Conservation (phyloP, 257 asterid species). For the Lycium ferocissimum region DNA sequence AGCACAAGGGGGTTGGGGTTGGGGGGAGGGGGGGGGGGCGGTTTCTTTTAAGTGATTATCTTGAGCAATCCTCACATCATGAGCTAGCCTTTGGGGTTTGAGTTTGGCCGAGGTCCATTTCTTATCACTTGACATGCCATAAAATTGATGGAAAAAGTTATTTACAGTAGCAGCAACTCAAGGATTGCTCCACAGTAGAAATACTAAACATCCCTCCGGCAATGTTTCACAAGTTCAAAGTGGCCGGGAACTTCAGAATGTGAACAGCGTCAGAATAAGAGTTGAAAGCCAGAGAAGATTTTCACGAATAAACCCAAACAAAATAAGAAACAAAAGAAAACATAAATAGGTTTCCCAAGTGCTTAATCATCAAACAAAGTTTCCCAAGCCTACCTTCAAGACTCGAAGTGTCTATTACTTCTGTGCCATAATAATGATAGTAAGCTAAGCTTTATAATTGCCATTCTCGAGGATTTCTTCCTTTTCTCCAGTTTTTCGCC, state of each 20-base stretch:
- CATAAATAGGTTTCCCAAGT: slow-evolving; percentile 7
- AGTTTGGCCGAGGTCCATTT: neutral
- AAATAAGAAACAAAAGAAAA: slow-evolving; percentile 7
- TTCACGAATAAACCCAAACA: neutral
- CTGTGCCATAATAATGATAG: slow-evolving; percentile 15
- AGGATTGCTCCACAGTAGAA: neutral
- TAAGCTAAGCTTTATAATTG: slow-evolving; percentile 3
- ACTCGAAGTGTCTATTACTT: neutral
- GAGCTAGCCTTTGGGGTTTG: neutral
- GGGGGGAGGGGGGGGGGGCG: neutral
- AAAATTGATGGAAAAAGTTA: neutral
- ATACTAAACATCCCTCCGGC: neutral
- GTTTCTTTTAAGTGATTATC: neutral
- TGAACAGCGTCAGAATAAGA: neutral
- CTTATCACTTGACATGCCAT: neutral
- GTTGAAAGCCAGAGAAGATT: neutral
- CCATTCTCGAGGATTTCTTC: slow-evolving; percentile 13
- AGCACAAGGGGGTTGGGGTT: neutral
- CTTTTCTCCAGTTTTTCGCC: neutral
- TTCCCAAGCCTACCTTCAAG: slow-evolving; percentile 24
- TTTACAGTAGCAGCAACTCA: neutral
- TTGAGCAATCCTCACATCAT: slow-evolving; percentile 5
- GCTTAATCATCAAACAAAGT: slow-evolving; percentile 2
- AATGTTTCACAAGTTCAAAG: slow-evolving; percentile 7
- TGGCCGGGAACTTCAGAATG: neutral